phyloP scores from a whole-genome alignment of 2,329 filamentous ascomycete genomes.

The Dendryphion nanum region DNA sequence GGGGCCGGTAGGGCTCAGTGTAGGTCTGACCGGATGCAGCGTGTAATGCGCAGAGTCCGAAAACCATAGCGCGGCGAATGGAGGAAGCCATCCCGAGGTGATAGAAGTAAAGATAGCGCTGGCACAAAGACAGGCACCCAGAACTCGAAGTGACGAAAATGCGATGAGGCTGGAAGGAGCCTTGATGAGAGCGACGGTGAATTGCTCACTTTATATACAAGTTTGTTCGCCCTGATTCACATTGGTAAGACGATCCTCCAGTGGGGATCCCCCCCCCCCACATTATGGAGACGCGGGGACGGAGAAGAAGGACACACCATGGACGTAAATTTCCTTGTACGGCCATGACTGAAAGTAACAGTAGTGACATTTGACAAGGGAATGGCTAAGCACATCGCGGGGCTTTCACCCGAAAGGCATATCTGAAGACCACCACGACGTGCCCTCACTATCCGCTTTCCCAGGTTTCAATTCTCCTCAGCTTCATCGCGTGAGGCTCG shows the following conservation, averaged over 20 bases:
- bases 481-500: conserved; percentile 3
- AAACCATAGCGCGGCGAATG: conserved; percentile 3
- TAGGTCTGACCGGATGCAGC: conserved; percentile 3
- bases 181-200: conserved; percentile 1
- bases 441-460: not conserved
- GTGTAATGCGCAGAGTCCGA: conserved; percentile 4
- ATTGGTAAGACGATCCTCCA: conserved; percentile 1
- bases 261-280: conserved; percentile 2
- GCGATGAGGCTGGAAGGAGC: conserved; percentile 2
- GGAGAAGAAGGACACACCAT: not conserved
- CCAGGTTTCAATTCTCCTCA: conserved; percentile 1
- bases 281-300: not conserved
- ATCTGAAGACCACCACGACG: conserved; percentile 2
- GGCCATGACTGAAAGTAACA: not conserved
- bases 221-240: conserved; percentile 2
- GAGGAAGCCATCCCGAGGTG: conserved; percentile 2
- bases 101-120: conserved; percentile 2
- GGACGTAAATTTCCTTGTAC: not conserved
- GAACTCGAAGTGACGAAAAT: not conserved
- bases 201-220: conserved; percentile 4
- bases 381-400: not conserved
- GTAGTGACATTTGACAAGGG: not conserved
- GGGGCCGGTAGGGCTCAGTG: conserved; percentile 3
- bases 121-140: conserved; percentile 1
- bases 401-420: conserved; percentile 2